Evolutionary conservation across 2,329 filamentous ascomycete genomes (phyloP), one percentile per base, ranked within the genome.

Genomic region (Fusarium sp.): DNA sequence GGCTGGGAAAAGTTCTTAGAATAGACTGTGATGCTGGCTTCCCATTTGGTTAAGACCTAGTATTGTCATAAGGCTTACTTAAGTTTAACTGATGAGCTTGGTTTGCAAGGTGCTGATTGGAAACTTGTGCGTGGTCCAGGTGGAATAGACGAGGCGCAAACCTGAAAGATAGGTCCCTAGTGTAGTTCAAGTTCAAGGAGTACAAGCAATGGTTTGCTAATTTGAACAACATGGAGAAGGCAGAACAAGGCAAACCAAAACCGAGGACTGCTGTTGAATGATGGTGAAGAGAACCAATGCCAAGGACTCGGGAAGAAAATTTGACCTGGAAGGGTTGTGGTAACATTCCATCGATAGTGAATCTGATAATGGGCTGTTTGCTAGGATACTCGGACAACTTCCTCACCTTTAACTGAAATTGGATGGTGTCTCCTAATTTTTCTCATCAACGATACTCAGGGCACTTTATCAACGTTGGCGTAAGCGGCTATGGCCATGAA

Each of bases 381-480:
- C 18, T 18, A 31, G 11, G 25, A 33, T 33, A 17, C 29, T 51
- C 29, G 49, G 53, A 17, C 45, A 65, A 65, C 55, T 64, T 68
- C 53, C 42, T 53, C 20, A 43, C 7, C 29, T 47, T 31, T 3
- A 7, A 39, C 15, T 23, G 37, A 51, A 41, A 29, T 18, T 37
- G 40, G 39, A 46, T 37, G 42, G 35, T 53, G 46, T 8, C 25
- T 25, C 36, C 36, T 27, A 17, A 11, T 8, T 50, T 51, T 40
- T 13, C 31, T 37, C 11, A 20, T 18, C 23, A 4, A 17, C 5
- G 25, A 25, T 25, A 25, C 25, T 25, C 25, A 25, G 27, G n/a
- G 15, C 10, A 50, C 20, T 25, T 11, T 21, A 33, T 33, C 13
- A 33, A 14, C 6, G 6, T 14, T 33, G 13, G 4, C n/a, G n/a